Evolutionary conservation across 768 basidiomycete genomes (phyloP), one percentile per base, ranked within the genome.

Genomic region (Leucocoprinus birnbaumii): DNA sequence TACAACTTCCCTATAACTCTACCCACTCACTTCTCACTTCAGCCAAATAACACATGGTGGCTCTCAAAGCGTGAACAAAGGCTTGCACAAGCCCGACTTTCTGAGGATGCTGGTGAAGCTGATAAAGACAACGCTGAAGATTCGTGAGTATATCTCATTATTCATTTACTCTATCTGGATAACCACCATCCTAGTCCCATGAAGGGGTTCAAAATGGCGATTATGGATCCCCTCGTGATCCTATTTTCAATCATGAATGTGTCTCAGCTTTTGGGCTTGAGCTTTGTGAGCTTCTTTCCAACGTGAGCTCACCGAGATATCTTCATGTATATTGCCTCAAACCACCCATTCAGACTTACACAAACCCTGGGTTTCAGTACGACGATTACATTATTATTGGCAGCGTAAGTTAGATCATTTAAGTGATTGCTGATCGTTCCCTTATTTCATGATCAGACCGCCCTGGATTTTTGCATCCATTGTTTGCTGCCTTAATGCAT

Each of bases 71-170:
- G 67, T 8, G 77, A 85, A 56, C 71, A 74, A n/a, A 75, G 73
- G 24, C 71, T 86, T 16, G 84, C 84, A 10, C 83, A 83, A 62
- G 80, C 78, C n/a, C 80, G 84, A 10, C 75, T 86, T 18, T 80
- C 84, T 0, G 85, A 86, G 57, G 84, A 85, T 62, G 80, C 79
- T 11, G 82, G 83, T 1, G 83, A 84, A 68, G 83, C 83, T 0
- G 84, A 86, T 61, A 67, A 75, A 59, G 84, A 86, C 59, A 74
- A 75, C n/a, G 63, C 65, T 0, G 65, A 73, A 18, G 82, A 80
- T 49, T 79, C 84, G 84, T 85, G 61, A 34, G 80, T 70, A 37
- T n/a, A n/a, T n/a, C n/a, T n/a, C n/a, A n/a, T n/a, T n/a, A n/a
- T n/a, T n/a, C 25, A 13, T 25, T 35, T 11, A 16, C 10, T 16